Evolutionary conservation across 495 filamentous ascomycete genomes (phyloP).

Genomic region (Chaetomium cochliodes): DNA sequence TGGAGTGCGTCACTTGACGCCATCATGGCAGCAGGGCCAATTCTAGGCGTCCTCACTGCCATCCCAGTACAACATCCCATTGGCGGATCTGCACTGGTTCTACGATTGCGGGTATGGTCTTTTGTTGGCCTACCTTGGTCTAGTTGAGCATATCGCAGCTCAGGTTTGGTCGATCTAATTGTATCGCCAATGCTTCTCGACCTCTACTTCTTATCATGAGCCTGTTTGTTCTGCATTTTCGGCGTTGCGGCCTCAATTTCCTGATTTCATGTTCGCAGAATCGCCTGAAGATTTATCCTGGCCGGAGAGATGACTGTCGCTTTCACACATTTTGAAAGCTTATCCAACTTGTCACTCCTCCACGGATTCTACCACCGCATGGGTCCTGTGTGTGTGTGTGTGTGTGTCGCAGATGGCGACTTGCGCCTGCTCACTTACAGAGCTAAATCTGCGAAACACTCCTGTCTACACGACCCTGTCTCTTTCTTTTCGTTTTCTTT

Average conservation of each 20-base stretch:
- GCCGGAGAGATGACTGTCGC: constrained; percentile 9
- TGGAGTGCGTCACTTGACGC: neutral
- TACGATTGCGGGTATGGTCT: neutral
- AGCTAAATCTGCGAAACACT: constrained; percentile 4
- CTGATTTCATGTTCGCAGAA: neutral
- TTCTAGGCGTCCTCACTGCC: neutral
- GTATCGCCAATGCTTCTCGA: constrained; percentile 4
- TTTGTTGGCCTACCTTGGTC: constrained; percentile 9
- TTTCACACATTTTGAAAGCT: constrained; percentile 2
- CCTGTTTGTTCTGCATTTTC: neutral
- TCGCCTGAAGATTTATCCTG: neutral
- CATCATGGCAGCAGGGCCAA: neutral
- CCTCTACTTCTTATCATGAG: neutral
- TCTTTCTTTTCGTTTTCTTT: neutral
- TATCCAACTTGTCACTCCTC: neutral
- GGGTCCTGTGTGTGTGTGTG: neutral
- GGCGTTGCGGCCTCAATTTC: neutral
- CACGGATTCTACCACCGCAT: neutral
- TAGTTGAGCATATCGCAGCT: neutral
- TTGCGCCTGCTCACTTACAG: neutral
- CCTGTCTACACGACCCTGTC: neutral
- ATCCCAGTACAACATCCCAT: neutral
- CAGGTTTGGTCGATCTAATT: neutral
- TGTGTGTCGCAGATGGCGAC: constrained; percentile 1
- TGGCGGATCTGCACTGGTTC: constrained; percentile 2